Evolutionary conservation across 805 yeast genomes (phyloP).

Genomic region (Clavispora carvajalis): DNA sequence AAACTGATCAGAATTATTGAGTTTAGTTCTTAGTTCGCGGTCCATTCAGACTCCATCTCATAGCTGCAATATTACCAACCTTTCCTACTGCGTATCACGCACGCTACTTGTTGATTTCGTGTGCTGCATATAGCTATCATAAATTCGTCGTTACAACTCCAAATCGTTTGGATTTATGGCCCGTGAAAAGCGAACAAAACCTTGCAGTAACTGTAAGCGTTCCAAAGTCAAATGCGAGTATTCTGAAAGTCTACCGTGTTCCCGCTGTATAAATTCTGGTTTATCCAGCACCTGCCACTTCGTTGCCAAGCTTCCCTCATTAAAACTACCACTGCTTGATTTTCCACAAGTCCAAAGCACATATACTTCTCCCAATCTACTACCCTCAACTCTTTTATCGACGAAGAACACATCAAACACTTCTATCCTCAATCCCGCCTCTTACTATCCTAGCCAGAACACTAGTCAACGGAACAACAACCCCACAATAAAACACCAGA

Average conservation of each 20-base stretch:
- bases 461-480: neutral
- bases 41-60: no score
- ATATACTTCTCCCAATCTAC: neutral
- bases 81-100: no score
- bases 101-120: neutral
- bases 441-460: neutral
- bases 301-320: slow-evolving; percentile 47
- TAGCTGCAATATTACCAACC: no score
- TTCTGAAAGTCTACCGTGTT: slow-evolving; percentile 46
- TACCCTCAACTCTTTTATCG: neutral
- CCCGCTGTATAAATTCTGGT: slow-evolving; percentile 48
- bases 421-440: neutral
- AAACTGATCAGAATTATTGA: no score
- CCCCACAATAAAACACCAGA: neutral
- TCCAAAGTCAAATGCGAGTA: slow-evolving; percentile 61
- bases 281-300: slow-evolving; percentile 47
- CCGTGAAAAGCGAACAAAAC: slow-evolving; percentile 44
- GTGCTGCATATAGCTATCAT: neutral
- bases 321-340: slow-evolving; percentile 23
- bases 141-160: neutral
- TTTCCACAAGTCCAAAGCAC: neutral
- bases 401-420: neutral
- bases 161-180: slow-evolving; percentile 12
- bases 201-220: slow-evolving; percentile 58
- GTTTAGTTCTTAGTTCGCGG: no score